These are phyloP conservation scores for Penicillium sp. DNA, from an alignment of 2,329 filamentous ascomycete species.

Conservation along the genomic window DNA sequence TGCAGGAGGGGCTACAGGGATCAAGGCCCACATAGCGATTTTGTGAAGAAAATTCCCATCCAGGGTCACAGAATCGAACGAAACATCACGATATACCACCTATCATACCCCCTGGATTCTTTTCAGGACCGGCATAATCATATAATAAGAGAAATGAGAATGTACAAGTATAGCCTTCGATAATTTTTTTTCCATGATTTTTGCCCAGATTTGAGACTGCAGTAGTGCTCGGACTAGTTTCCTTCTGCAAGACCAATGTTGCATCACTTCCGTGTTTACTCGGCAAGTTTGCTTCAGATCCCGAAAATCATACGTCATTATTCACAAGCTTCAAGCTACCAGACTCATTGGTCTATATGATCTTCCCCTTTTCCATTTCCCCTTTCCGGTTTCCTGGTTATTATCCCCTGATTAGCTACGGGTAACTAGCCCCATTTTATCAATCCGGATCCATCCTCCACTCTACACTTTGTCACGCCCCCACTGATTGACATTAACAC, in stretches of 20 bases:
- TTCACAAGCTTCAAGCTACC: not conserved
- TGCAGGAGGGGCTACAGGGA: not conserved
- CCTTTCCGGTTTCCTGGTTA: not conserved
- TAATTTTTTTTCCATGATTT: not conserved
- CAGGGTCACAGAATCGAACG: not conserved
- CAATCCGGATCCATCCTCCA: not conserved
- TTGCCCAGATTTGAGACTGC: constrained; percentile 5
- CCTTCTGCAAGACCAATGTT: constrained; percentile 10
- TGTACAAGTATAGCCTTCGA: not conserved
- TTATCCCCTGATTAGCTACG: not conserved
- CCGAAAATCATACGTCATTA: not conserved
- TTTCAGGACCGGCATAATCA: not conserved
- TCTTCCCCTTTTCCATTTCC: not conserved
- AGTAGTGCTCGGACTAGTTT: constrained; percentile 16
- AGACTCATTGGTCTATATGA: not conserved
- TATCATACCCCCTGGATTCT: not conserved
- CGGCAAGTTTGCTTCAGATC: not conserved
- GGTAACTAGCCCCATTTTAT: not conserved
- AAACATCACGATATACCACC: not conserved
- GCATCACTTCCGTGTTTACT: constrained; percentile 7
- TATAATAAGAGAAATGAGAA: not conserved
- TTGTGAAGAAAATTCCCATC: not conserved
- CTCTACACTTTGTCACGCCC: not conserved
- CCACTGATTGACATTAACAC: constrained; percentile 5
- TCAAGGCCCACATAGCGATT: not conserved